These are phyloP conservation scores for Lantana camara DNA, from an alignment of 257 asterid genomes.

Conservation along the genomic window DNA sequence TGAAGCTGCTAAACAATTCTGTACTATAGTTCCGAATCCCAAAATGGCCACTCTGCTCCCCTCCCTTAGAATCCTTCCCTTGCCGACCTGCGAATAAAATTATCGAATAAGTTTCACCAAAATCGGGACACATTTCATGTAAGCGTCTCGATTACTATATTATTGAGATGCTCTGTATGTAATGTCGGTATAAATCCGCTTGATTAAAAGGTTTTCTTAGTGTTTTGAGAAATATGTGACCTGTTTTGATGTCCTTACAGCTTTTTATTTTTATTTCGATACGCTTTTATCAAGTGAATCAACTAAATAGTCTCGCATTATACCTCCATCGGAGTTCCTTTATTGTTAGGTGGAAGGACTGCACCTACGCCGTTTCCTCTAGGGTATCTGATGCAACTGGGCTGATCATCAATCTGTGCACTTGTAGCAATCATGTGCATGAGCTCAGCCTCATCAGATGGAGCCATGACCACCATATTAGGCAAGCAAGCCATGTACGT, in stretches of 20 bases:
- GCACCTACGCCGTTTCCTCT: slow-evolving; percentile 21
- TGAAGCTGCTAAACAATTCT: slow-evolving; percentile 33
- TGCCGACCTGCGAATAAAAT: slow-evolving; percentile 30
- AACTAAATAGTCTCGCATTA: no score
- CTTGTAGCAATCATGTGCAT: slow-evolving; percentile 27
- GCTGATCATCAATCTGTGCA: slow-evolving; percentile 23
- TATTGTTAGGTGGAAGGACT: slow-evolving; percentile 42
- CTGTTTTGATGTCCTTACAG: no score
- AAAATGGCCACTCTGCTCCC: slow-evolving; percentile 36
- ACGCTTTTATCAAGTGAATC: no score
- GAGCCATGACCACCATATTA: slow-evolving; percentile 30
- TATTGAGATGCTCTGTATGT: no score
- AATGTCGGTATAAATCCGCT: no score
- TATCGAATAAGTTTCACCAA: not conserved
- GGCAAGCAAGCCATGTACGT: slow-evolving; percentile 20
- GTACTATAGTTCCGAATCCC: slow-evolving; percentile 37
- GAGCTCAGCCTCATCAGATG: slow-evolving; percentile 23
- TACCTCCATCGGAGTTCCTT: slow-evolving; percentile 60
- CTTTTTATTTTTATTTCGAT: no score
- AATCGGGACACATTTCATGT: no score
- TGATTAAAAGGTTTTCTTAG: no score
- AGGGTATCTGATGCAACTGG: slow-evolving; percentile 22
- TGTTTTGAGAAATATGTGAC: no score
- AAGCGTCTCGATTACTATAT: no score
- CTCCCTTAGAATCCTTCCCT: slow-evolving; percentile 31